These are phyloP conservation scores for Quercus variabilis DNA, from an alignment of 306 rosid species.

Conservation along the genomic window DNA sequence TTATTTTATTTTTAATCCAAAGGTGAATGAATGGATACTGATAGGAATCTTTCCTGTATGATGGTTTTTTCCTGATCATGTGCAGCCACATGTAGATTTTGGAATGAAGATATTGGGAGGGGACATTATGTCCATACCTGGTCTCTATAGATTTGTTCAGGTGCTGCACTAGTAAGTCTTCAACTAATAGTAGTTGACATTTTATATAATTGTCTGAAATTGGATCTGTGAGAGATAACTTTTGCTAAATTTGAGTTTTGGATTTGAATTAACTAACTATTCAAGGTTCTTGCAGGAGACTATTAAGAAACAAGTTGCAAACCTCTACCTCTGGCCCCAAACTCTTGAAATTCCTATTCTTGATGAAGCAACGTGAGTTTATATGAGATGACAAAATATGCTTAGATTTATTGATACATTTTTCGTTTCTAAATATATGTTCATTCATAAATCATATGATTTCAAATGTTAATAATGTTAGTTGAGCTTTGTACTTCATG, in stretches of 20 bases:
- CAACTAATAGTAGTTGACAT: constrained; percentile 12
- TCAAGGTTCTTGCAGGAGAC: constrained; percentile 49
- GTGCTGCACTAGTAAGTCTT: constrained; percentile 48
- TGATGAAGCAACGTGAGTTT: constrained; percentile 70
- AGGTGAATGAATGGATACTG: not conserved
- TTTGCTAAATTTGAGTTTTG: not conserved
- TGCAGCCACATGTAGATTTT: constrained; percentile 90
- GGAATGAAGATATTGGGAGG: constrained; percentile 84
- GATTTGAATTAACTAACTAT: constrained; percentile 16
- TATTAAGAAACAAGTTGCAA: constrained; percentile 69
- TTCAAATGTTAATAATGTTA: not conserved
- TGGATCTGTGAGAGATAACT: constrained; percentile 7
- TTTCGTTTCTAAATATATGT: not conserved
- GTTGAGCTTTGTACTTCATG: not conserved
- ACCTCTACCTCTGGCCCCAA: constrained; percentile 90
- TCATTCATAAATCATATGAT: not conserved
- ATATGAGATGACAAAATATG: not conserved
- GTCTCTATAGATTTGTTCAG: constrained; percentile 81
- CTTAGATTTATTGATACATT: not conserved
- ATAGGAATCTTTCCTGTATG: constrained; percentile 11
- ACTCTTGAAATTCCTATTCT: constrained; percentile 67
- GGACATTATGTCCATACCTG: constrained; percentile 89
- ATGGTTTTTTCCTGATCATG: constrained; percentile 1
- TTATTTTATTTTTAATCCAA: constrained; percentile 3
- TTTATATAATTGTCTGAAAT: not conserved